Evolutionary conservation across 306 rosid genomes (phyloP).

Genomic region (Gastrolobium villosum): DNA sequence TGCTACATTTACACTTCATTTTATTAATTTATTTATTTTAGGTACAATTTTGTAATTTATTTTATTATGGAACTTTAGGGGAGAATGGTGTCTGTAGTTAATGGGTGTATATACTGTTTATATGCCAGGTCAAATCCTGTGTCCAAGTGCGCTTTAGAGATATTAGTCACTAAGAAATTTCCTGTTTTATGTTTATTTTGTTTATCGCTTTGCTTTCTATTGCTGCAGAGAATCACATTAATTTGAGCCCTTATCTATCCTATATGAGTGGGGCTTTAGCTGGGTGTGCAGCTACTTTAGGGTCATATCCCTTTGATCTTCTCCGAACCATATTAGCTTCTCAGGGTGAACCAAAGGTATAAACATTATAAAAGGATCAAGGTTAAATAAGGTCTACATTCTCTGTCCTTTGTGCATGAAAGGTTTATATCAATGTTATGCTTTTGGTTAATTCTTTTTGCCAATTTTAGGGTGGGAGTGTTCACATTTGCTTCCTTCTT

Average conservation of each 20-base stretch:
- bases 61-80: neutral
- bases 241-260: slow-evolving; percentile 87
- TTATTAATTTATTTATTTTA: slow-evolving; percentile 1
- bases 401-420: slow-evolving; percentile 10
- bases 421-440: slow-evolving; percentile 11
- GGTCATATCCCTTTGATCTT: slow-evolving; percentile 99
- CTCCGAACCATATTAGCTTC: slow-evolving; percentile 96
- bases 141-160: slow-evolving; percentile 23
- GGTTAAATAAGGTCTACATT: neutral
- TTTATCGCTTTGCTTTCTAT: slow-evolving; percentile 41
- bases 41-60: neutral
- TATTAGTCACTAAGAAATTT: slow-evolving; percentile 1
- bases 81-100: neutral
- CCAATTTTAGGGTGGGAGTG: slow-evolving; percentile 19
- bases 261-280: slow-evolving; percentile 94
- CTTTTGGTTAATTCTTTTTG: slow-evolving; percentile 26
- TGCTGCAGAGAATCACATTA: slow-evolving; percentile 86
- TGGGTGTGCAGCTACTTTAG: slow-evolving; percentile 94
- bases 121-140: slow-evolving; percentile 22
- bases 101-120: neutral
- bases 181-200: slow-evolving; percentile 38
- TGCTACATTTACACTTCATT: slow-evolving; percentile 34
- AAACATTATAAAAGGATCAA: slow-evolving; percentile 18
- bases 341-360: slow-evolving; percentile 99
- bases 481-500: slow-evolving; percentile 28